phyloP scores from a whole-genome alignment of 2,329 filamentous ascomycete genomes.

The Laburnicola sp. region DNA sequence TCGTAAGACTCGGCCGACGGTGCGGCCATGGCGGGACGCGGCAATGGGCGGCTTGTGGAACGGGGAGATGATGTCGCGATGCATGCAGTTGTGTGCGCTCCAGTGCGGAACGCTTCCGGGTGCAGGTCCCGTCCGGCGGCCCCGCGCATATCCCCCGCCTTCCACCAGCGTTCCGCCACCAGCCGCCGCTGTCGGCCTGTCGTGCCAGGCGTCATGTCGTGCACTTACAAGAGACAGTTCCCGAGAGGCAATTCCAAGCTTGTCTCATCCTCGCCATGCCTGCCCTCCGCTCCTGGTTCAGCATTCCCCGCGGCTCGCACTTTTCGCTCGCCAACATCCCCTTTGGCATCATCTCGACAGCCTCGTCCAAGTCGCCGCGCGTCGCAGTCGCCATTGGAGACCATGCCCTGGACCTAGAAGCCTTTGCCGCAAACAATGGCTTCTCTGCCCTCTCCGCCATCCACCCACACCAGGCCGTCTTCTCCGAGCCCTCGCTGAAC shows the following conservation, averaged over 20 bases:
- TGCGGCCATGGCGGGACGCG: conserved; percentile 27
- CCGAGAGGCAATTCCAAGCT: too few relatives aligned
- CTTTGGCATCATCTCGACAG: conserved; percentile 77
- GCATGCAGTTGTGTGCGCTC: too few relatives aligned
- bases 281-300: conserved; percentile 58
- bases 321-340: conserved; percentile 82
- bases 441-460: conserved; percentile 63
- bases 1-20: conserved; percentile 20
- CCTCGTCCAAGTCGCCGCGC: conserved; percentile 58
- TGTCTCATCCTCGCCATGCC: conserved; percentile 34
- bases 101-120: conserved; percentile 37
- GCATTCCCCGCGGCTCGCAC: conserved; percentile 62
- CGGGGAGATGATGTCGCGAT: conserved; percentile 18
- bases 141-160: conserved; percentile 15
- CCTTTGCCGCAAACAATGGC: conserved; percentile 61
- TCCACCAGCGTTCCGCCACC: conserved; percentile 28
- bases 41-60: conserved; percentile 36
- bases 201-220: not conserved
- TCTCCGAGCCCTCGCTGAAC: conserved; percentile 68
- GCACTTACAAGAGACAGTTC: not conserved
- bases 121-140: too few relatives aligned
- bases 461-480: conserved; percentile 62
- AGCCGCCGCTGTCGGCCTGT: conserved; percentile 20
- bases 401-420: conserved; percentile 69
- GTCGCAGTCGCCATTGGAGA: conserved; percentile 74